Percentiles rank a stretch among this genome's conserved stretches.
Conservation (phyloP, 1,139 yeast genomes). For the Candida sp. region DNA sequence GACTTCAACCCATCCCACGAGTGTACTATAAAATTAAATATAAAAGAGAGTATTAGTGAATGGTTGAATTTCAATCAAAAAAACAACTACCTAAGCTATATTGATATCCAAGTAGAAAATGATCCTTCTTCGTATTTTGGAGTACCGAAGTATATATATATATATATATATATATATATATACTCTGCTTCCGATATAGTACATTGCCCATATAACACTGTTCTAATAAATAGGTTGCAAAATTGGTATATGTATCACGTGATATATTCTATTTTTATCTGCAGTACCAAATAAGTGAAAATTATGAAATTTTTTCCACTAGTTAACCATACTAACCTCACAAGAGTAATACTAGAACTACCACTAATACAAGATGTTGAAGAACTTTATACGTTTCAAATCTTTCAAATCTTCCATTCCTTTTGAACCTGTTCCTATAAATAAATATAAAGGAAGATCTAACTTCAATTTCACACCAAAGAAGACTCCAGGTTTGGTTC, state of each 20-base stretch:
- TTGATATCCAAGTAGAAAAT: no score
- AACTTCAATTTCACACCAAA: conserved; percentile 43
- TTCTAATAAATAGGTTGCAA: background rate
- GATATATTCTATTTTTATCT: background rate
- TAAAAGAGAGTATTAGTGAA: no score
- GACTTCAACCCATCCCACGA: no score
- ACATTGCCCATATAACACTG: no score
- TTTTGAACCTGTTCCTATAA: conserved; percentile 33
- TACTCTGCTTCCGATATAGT: no score
- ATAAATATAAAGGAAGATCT: conserved; percentile 35
- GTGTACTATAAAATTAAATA: no score
- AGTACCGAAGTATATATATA: no score
- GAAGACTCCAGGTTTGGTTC: conserved; percentile 35
- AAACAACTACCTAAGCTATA: no score
- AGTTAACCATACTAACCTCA: background rate
- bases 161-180: no score
- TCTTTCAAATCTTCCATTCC: conserved; percentile 16
- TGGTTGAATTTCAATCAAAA: no score
- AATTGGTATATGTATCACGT: background rate
- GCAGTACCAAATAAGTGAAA: background rate
- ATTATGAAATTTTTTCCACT: background rate
- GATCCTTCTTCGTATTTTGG: no score
- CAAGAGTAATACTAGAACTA: background rate
- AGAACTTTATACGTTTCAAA: conserved; percentile 10
- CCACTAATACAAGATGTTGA: conserved; percentile 5